phyloP scores from a whole-genome alignment of 345 rosid genomes.

The Syzygium aromaticum region DNA sequence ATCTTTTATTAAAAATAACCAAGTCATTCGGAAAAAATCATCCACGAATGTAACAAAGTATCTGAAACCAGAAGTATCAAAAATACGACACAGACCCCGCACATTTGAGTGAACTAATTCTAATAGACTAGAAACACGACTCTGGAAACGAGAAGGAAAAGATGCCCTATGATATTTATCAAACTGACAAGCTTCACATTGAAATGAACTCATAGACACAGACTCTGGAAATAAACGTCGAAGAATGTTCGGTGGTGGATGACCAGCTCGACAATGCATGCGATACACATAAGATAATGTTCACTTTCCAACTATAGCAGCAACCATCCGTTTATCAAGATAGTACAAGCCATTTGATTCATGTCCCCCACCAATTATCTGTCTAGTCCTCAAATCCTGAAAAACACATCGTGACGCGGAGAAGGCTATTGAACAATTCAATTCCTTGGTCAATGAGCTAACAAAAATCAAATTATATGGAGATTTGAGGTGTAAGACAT shows the following conservation, averaged over 20 bases:
- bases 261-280: accelerated
- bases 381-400: not conserved
- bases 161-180: not conserved
- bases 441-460: not conserved
- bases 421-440: not conserved
- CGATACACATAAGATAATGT: not conserved
- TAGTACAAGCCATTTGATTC: not conserved
- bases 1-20: not conserved
- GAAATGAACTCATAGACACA: not conserved
- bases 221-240: not conserved
- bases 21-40: no score
- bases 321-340: not conserved
- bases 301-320: accelerated
- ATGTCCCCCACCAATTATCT: not conserved
- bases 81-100: not conserved
- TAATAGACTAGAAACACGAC: not conserved
- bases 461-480: not conserved
- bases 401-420: accelerated
- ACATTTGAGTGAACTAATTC: not conserved
- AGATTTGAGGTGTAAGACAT: not conserved
- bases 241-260: accelerated
- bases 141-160: not conserved
- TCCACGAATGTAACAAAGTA: not conserved
- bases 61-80: accelerated
- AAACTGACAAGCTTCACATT: not conserved